Conservation (phyloP, 108 stramenopile species). For the Skeletonema tropicum region DNA sequence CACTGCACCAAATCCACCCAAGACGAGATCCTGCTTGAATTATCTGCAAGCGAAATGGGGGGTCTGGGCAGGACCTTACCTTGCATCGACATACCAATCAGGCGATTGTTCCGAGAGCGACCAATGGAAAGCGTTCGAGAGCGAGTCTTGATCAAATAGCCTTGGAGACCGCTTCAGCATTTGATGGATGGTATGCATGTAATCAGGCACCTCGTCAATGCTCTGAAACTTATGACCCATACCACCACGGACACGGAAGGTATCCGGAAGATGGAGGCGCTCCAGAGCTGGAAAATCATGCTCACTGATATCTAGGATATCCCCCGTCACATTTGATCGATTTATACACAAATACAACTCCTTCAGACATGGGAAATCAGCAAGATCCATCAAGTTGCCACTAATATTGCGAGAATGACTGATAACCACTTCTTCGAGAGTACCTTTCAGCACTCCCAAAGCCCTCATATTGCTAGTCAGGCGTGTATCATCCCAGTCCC, state of each 20-base stretch:
- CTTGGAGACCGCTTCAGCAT: neutral
- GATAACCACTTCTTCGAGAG: neutral
- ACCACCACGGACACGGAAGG: neutral
- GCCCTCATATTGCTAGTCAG: neutral
- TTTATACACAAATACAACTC: neutral
- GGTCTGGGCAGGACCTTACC: neutral
- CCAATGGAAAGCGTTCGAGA: too few relatives aligned
- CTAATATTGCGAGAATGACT: neutral
- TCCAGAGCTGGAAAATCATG: neutral
- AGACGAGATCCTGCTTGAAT: neutral
- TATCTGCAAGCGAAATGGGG: neutral
- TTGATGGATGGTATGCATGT: neutral
- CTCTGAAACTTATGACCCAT: neutral
- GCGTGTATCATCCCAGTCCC: neutral
- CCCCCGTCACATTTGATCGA: neutral
- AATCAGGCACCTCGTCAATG: neutral
- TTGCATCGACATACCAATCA: neutral
- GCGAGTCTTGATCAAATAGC: too few relatives aligned
- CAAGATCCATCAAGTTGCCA: conserved; percentile 7
- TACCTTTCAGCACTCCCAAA: neutral
- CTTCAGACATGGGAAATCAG: conserved; percentile 12
- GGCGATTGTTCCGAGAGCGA: neutral
- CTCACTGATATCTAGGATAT: neutral
- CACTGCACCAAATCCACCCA: neutral
- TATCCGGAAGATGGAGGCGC: neutral